These are phyloP conservation scores for Achaetomium macrosporum DNA, from an alignment of 2,329 filamentous ascomycete genomes.

Conservation along the genomic window DNA sequence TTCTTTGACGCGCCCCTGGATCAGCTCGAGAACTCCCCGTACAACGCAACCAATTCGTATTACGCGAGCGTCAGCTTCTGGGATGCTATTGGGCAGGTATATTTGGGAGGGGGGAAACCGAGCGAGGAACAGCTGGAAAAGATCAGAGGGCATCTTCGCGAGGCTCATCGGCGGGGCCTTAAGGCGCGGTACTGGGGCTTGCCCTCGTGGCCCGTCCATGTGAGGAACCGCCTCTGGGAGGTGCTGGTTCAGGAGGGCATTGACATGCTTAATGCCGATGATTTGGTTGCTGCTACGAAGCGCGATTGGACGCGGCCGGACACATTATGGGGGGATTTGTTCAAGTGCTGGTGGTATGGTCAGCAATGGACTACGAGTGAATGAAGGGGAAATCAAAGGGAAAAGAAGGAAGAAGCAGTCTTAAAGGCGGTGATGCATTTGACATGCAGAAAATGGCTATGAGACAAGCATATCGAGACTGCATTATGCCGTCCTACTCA, in stretches of 20 bases:
- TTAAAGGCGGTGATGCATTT: too few relatives aligned
- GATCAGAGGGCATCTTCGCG: constrained; percentile 40
- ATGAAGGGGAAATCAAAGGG: too few relatives aligned
- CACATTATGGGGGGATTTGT: constrained; percentile 3
- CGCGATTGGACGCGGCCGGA: constrained; percentile 32
- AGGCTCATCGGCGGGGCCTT: constrained; percentile 49
- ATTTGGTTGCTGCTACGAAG: constrained; percentile 43
- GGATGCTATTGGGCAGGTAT: constrained; percentile 45
- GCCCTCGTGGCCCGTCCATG: constrained; percentile 49
- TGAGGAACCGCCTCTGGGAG: constrained; percentile 53
- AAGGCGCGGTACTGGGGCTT: constrained; percentile 56
- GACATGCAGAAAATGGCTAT: too few relatives aligned
- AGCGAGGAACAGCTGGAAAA: constrained; percentile 38
- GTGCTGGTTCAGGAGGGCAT: constrained; percentile 50
- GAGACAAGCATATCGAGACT: too few relatives aligned
- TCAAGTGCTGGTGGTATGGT: background rate
- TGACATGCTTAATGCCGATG: constrained; percentile 57
- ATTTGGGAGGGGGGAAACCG: constrained; percentile 36
- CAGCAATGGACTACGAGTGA: background rate
- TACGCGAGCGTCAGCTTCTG: constrained; percentile 59
- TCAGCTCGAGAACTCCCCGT: constrained; percentile 33
- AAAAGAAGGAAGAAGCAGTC: too few relatives aligned
- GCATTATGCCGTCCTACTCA: background rate
- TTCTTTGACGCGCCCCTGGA: constrained; percentile 62
- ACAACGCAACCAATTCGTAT: constrained; percentile 53